Evolutionary conservation across 768 basidiomycete species (phyloP), one percentile per base, ranked within the genome.

Genomic region (Podaxis pistillaris): DNA sequence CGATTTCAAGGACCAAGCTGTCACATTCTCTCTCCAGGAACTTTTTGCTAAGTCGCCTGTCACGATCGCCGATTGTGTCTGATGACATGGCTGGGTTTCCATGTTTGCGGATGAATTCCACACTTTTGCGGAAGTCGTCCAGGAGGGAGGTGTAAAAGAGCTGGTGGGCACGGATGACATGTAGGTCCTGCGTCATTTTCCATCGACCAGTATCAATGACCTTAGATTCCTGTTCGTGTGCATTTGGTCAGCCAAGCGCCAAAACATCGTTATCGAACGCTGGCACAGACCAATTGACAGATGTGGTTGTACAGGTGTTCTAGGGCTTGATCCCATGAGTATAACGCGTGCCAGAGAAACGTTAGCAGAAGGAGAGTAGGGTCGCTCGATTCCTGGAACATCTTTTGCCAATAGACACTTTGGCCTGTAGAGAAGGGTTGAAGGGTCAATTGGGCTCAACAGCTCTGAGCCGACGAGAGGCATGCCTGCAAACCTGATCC

Each of bases 81-180:
- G 50, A 46, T 5, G 61, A 52, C 79, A 87, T 76, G 22, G 81
- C 82, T 2, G 86, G 87, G 66, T 86, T 86, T 33, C 67, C 70
- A 0, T 83, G 84, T 4, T 79, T 73, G 30, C 67, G 66, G 17
- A 88, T 73, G 63, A 88, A 88, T 0, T 65, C 17, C 38, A 87
- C 79, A 3, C 83, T 76, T 66, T 86, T 83, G 8, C 68, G 69
- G 66, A 86, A 86, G 63, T 86, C 83, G 17, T 80, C 76, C 4
- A 88, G 75, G 19, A 88, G 78, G 8, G 81, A 79, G 5, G 76
- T 73, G 69, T 87, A 86, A 70, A 85, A 83, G 2, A 88, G 76
- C 36, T 83, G 79, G 64, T 87, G 85, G 0, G 86, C 86, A 41
- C 83, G 83, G 62, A 88, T 76, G 64, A 83, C 74, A 63, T 88